These are phyloP conservation scores for Penicillium sp. DNA, from an alignment of 2,329 filamentous ascomycete genomes.

Conservation along the genomic window DNA sequence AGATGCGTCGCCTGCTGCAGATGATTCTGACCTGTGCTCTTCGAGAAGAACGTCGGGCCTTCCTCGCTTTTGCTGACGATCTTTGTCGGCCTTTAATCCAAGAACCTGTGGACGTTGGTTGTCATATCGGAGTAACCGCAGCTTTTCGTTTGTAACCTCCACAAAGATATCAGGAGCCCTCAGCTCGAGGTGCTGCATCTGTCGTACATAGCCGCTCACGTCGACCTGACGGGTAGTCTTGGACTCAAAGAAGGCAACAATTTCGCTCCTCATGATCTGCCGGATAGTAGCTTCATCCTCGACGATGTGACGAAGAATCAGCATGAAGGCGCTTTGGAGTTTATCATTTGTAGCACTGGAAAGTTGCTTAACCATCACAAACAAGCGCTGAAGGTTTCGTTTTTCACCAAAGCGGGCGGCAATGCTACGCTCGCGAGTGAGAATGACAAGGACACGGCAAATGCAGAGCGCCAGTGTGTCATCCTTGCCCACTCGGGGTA, in stretches of 20 bases:
- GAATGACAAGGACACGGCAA: slow-evolving; percentile 71
- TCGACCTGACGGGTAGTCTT: slow-evolving; percentile 54
- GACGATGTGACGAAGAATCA: slow-evolving; percentile 81
- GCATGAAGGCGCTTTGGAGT: slow-evolving; percentile 67
- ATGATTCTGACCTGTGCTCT: slow-evolving; percentile 24
- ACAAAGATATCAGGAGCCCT: slow-evolving; percentile 79
- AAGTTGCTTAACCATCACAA: slow-evolving; percentile 91
- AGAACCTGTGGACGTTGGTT: slow-evolving; percentile 46
- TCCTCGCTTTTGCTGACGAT: slow-evolving; percentile 18
- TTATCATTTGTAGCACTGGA: slow-evolving; percentile 67
- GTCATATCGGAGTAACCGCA: slow-evolving; percentile 62
- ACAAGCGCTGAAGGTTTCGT: slow-evolving; percentile 77
- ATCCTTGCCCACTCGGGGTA: slow-evolving; percentile 81
- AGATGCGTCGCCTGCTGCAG: slow-evolving; percentile 20
- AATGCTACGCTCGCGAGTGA: slow-evolving; percentile 69
- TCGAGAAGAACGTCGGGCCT: slow-evolving; percentile 16
- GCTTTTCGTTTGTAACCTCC: slow-evolving; percentile 72
- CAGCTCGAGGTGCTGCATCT: slow-evolving; percentile 68
- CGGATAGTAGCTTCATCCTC: slow-evolving; percentile 87
- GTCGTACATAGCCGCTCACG: slow-evolving; percentile 62
- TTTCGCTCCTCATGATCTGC: slow-evolving; percentile 85
- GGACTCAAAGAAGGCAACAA: slow-evolving; percentile 64
- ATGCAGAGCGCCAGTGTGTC: slow-evolving; percentile 74
- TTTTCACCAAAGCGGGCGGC: slow-evolving; percentile 74
- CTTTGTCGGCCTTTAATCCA: slow-evolving; percentile 44